These are phyloP conservation scores for Mycogone perniciosa DNA, from an alignment of 2,329 filamentous ascomycete species.

Conservation along the genomic window DNA sequence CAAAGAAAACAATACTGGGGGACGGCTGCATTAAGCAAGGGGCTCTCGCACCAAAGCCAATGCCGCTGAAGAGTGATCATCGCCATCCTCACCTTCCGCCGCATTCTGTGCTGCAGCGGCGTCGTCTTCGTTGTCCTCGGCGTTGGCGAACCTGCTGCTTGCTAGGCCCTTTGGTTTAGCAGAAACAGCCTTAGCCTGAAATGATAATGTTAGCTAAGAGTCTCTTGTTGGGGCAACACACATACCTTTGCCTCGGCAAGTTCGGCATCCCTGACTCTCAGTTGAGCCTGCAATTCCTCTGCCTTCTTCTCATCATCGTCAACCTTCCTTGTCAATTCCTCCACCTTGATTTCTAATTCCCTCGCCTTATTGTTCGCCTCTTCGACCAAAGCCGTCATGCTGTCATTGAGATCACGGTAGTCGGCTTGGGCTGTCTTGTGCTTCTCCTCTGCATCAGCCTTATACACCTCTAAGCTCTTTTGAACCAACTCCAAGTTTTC, in stretches of 20 bases:
- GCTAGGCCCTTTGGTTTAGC: conserved; percentile 45
- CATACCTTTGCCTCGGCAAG: conserved; percentile 54
- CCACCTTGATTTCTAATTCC: conserved; percentile 44
- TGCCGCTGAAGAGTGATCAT: conserved; percentile 56
- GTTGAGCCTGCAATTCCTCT: conserved; percentile 46
- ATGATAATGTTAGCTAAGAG: background rate
- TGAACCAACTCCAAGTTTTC: conserved; percentile 42
- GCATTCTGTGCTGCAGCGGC: conserved; percentile 30
- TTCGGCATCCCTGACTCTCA: conserved; percentile 59
- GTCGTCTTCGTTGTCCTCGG: conserved; percentile 30
- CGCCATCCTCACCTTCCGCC: conserved; percentile 53
- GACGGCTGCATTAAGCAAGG: conserved; percentile 37
- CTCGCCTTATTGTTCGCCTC: conserved; percentile 50
- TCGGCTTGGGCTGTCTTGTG: conserved; percentile 52
- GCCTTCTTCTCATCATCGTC: conserved; percentile 43
- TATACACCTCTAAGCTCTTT: conserved; percentile 49
- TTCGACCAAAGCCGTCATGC: conserved; percentile 53
- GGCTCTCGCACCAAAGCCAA: conserved; percentile 60
- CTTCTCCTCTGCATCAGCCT: conserved; percentile 44
- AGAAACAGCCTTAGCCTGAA: conserved; percentile 39
- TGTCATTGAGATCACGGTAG: conserved; percentile 58
- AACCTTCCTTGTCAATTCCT: conserved; percentile 39
- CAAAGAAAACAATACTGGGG: background rate
- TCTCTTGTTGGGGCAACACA: background rate
- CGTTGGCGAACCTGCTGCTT: conserved; percentile 47